These are phyloP conservation scores for Lecanicillium sp. DNA, from an alignment of 2,329 filamentous ascomycete genomes.

Conservation along the genomic window DNA sequence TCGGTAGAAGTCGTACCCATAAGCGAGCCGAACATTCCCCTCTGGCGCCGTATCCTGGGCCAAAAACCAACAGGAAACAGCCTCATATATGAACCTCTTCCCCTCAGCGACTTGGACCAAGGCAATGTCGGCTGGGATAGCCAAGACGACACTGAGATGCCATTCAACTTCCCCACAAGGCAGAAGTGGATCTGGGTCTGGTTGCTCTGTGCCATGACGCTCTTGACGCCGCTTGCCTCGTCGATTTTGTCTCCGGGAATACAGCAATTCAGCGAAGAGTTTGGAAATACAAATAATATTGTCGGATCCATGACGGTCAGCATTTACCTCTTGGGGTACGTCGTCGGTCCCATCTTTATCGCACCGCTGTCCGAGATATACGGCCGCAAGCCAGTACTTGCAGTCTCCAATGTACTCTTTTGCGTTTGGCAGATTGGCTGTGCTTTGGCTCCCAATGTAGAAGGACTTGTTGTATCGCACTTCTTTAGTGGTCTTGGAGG, in stretches of 20 bases:
- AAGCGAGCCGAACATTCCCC: no score
- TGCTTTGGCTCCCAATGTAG: constrained; percentile 50
- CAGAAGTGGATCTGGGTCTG: constrained; percentile 20
- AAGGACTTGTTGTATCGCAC: constrained; percentile 52
- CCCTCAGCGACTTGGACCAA: not conserved
- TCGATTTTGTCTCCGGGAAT: constrained; percentile 11
- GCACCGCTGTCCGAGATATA: constrained; percentile 1
- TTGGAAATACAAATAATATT: constrained; percentile 9
- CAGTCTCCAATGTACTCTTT: constrained; percentile 37
- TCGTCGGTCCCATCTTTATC: constrained; percentile 4
- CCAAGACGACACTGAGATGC: constrained; percentile 48
- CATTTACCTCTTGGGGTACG: constrained; percentile 4
- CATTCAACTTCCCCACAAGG: constrained; percentile 53
- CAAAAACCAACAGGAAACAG: no score
- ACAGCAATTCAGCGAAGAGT: constrained; percentile 9
- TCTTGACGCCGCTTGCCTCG: constrained; percentile 11
- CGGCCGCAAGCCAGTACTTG: constrained; percentile 14
- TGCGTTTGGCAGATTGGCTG: constrained; percentile 40
- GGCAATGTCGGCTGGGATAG: constrained; percentile 49
- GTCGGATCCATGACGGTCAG: not conserved
- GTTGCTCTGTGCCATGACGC: constrained; percentile 24
- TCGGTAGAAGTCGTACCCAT: no score
- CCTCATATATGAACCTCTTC: no score
- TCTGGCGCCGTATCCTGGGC: no score
- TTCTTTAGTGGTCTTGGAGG: constrained; percentile 55